These are phyloP conservation scores for Truncatella angustata DNA, from an alignment of 2,329 filamentous ascomycete species.

Conservation along the genomic window DNA sequence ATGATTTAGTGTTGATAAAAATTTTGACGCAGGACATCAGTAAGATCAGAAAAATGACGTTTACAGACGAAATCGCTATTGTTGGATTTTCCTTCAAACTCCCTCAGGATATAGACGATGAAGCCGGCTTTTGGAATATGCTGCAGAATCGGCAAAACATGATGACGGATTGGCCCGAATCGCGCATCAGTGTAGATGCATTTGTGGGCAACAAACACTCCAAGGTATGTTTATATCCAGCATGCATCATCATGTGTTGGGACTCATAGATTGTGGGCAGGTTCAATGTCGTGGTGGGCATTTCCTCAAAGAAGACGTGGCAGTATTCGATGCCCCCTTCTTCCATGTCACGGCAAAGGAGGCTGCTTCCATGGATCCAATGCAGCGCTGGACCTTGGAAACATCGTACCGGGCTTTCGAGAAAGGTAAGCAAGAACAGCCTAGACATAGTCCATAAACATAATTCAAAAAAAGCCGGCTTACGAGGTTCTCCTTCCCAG, in stretches of 20 bases:
- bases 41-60: too few species aligned
- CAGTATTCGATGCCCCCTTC: neutral
- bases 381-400: neutral
- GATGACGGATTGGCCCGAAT: conserved; percentile 22
- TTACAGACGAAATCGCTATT: too few species aligned
- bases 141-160: conserved; percentile 26
- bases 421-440: neutral
- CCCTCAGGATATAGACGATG: conserved; percentile 24
- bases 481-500: neutral
- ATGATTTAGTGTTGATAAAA: too few species aligned
- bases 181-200: conserved; percentile 27
- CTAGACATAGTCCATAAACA: neutral
- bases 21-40: too few species aligned
- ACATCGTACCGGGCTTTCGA: neutral
- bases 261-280: neutral
- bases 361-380: conserved; percentile 1
- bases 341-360: neutral
- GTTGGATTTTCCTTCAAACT: conserved; percentile 24
- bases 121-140: conserved; percentile 25
- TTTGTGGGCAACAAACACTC: conserved; percentile 23
- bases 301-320: neutral
- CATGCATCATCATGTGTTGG: neutral
- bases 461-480: neutral
- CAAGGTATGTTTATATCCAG: neutral
- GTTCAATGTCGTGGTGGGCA: neutral